Conservation (phyloP, 2,329 filamentous ascomycete species). For the Curvularia eragrostidis region DNA sequence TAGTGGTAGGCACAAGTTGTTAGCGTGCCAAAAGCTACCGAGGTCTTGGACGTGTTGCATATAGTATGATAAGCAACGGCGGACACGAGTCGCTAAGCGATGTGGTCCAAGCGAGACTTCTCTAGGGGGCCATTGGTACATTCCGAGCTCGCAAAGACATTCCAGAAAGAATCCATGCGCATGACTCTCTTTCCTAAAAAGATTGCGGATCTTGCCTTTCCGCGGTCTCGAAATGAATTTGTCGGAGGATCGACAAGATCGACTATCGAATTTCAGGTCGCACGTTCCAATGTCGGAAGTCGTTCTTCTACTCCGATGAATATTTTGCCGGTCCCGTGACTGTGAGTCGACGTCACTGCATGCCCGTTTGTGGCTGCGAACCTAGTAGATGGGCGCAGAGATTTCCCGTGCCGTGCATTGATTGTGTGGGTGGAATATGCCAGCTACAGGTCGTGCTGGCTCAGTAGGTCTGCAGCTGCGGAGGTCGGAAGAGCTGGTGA, state of each 20-base stretch:
- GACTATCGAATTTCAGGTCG: slow-evolving; percentile 2
- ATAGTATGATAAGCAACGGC: not conserved
- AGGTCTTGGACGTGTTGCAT: not conserved
- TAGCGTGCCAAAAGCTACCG: not conserved
- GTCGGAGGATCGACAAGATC: slow-evolving; percentile 17
- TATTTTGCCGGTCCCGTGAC: not conserved
- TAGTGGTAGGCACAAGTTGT: not conserved
- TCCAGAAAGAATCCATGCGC: not conserved
- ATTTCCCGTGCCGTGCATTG: not conserved
- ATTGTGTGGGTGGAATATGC: not conserved
- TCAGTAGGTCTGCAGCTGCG: slow-evolving; percentile 41
- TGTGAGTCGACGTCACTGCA: not conserved
- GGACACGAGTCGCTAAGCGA: not conserved
- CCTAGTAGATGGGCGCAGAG: not conserved
- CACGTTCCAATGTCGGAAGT: slow-evolving; percentile 1
- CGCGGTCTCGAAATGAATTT: not conserved
- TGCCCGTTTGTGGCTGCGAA: not conserved
- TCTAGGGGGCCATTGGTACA: not conserved
- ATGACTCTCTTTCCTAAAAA: not conserved
- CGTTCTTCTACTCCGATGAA: not conserved
- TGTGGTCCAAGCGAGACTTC: not conserved
- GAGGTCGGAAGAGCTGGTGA: slow-evolving; percentile 46
- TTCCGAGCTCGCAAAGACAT: not conserved
- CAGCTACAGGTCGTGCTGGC: not conserved
- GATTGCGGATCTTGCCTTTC: not conserved